phyloP scores from a whole-genome alignment of 2,329 filamentous ascomycete species.

The Penicillium palitans region DNA sequence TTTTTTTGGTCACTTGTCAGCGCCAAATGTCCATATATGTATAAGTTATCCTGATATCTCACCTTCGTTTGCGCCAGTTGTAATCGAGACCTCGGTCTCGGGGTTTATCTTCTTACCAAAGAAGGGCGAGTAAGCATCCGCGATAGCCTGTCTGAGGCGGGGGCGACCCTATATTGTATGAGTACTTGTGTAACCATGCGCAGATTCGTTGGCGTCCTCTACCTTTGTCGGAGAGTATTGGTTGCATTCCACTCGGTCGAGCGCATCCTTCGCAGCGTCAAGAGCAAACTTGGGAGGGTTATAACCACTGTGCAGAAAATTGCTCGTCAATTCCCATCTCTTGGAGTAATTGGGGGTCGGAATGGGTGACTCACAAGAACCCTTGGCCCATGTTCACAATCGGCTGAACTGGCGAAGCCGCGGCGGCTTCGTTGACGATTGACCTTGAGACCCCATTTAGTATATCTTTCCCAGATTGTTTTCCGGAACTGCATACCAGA shows the following conservation, averaged over 20 bases:
- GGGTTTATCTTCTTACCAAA: slow-evolving; percentile 82
- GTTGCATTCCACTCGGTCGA: slow-evolving; percentile 93
- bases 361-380: slow-evolving; percentile 48
- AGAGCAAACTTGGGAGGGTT: slow-evolving; percentile 91
- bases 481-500: slow-evolving; percentile 40
- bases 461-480: background rate
- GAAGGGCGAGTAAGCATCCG: slow-evolving; percentile 85
- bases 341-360: background rate
- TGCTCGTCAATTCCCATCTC: background rate
- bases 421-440: slow-evolving; percentile 67
- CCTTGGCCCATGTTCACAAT: slow-evolving; percentile 71
- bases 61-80: slow-evolving; percentile 64
- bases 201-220: slow-evolving; percentile 8
- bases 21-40: background rate
- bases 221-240: slow-evolving; percentile 94
- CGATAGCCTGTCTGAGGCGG: slow-evolving; percentile 86
- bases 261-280: slow-evolving; percentile 83
- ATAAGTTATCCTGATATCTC: background rate
- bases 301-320: slow-evolving; percentile 61
- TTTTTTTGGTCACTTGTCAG: slow-evolving; percentile 24
- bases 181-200: slow-evolving; percentile 6
- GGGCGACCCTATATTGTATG: slow-evolving; percentile 65
- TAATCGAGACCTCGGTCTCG: slow-evolving; percentile 91
- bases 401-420: slow-evolving; percentile 62
- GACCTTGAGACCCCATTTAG: slow-evolving; percentile 47